phyloP scores from a whole-genome alignment of 2,329 filamentous ascomycete species.

The Calcarisporium arbuscula region DNA sequence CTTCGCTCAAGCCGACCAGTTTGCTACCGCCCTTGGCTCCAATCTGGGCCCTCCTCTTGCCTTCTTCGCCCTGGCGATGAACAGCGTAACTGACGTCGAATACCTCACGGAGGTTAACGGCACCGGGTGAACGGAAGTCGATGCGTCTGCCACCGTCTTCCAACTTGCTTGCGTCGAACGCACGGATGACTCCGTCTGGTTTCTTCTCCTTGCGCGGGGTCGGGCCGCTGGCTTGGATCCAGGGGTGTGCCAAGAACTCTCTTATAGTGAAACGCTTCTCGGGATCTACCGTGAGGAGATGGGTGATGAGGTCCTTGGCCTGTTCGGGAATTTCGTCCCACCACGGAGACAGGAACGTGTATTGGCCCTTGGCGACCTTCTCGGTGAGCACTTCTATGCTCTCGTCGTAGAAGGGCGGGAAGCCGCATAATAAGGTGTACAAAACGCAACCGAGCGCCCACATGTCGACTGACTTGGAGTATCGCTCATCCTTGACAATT shows the following conservation, averaged over 20 bases:
- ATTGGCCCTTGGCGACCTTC: constrained; percentile 94
- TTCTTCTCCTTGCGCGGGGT: constrained; percentile 55
- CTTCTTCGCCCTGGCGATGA: constrained; percentile 92
- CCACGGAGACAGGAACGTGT: constrained; percentile 96
- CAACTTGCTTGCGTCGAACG: constrained; percentile 51
- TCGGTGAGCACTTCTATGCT: constrained; percentile 95
- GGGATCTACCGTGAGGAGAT: constrained; percentile 89
- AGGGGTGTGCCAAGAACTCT: constrained; percentile 90
- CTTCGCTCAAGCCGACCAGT: constrained; percentile 64
- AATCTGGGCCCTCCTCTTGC: constrained; percentile 82
- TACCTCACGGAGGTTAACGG: constrained; percentile 91
- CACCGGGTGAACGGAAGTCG: constrained; percentile 93
- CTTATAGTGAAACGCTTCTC: constrained; percentile 91
- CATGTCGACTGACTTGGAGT: constrained; percentile 99
- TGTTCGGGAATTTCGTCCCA: constrained; percentile 98
- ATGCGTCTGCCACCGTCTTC: constrained; percentile 60
- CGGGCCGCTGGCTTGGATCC: constrained; percentile 66
- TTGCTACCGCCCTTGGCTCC: constrained; percentile 63
- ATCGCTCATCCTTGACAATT: constrained; percentile 97
- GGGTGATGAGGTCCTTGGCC: constrained; percentile 88
- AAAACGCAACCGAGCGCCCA: constrained; percentile 96
- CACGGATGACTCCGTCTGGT: constrained; percentile 39
- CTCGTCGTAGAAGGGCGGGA: constrained; percentile 97
- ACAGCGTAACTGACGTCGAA: constrained; percentile 99
- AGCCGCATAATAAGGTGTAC: constrained; percentile 94